A percentile compares a stretch with the other conserved stretches of the same genome.
Evolutionary conservation across 768 basidiomycete species (phyloP).

Genomic region (Termitomyces sp.): DNA sequence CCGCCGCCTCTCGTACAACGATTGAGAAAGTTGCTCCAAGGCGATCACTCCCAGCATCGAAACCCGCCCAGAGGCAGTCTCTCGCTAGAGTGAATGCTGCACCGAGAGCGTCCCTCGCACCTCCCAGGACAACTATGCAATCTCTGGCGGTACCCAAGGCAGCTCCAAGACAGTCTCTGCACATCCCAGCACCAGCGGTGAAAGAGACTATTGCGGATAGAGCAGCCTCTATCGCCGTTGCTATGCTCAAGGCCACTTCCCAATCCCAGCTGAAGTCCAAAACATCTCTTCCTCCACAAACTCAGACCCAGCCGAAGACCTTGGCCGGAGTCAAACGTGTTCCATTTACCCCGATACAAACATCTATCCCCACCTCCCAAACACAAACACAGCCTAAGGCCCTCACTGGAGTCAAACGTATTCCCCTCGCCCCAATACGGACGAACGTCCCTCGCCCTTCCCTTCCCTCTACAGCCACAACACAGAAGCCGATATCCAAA

Average conservation of each 20-base stretch:
- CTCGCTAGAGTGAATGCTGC: background rate
- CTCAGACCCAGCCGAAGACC: background rate
- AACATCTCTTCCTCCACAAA: background rate
- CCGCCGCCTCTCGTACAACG: background rate
- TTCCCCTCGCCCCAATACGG: background rate
- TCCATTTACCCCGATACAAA: background rate
- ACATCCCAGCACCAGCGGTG: background rate
- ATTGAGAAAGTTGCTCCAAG: background rate
- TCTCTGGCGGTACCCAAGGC: background rate
- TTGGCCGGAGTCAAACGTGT: background rate
- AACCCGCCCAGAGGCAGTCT: background rate
- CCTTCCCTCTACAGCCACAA: background rate
- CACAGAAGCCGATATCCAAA: background rate
- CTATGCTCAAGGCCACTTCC: background rate
- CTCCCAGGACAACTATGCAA: background rate
- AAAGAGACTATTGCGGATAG: background rate
- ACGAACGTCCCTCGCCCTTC: background rate
- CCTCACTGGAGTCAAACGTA: background rate
- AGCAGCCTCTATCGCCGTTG: background rate
- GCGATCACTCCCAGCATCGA: background rate
- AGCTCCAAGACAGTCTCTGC: background rate
- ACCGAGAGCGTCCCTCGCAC: background rate
- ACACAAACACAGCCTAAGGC: background rate
- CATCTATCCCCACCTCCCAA: background rate
- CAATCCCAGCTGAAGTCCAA: background rate